phyloP scores from a whole-genome alignment of 805 yeast species.

The Saccharomyces mikatae region DNA sequence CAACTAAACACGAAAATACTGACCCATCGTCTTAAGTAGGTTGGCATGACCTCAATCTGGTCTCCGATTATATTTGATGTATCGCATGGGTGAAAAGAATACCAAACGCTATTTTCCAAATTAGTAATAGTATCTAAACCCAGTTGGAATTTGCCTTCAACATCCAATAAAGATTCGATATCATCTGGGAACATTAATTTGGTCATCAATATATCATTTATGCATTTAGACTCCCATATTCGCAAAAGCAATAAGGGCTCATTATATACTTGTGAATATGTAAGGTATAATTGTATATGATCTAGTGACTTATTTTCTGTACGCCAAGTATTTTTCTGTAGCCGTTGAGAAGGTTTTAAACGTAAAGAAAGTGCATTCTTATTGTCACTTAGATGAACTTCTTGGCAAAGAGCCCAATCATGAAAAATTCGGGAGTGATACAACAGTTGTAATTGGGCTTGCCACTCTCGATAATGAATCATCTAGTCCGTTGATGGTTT shows the following conservation, averaged over 20 bases:
- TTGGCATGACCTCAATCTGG: neutral
- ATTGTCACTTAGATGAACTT: neutral
- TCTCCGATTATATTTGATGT: constrained; percentile 21
- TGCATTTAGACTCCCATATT: constrained; percentile 10
- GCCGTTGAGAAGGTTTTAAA: neutral
- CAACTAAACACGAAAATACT: constrained; percentile 15
- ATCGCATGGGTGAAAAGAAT: constrained; percentile 24
- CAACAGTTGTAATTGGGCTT: constrained; percentile 1
- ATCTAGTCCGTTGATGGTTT: neutral
- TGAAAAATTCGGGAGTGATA: neutral
- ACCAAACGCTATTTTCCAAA: constrained; percentile 14
- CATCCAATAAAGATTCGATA: constrained; percentile 3
- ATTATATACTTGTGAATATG: constrained; percentile 14
- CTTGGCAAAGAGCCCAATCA: constrained; percentile 1
- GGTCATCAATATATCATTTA: constrained; percentile 1
- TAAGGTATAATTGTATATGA: constrained; percentile 13
- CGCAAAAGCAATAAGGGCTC: constrained; percentile 19
- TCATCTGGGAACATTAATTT: constrained; percentile 9
- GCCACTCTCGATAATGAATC: constrained; percentile 1
- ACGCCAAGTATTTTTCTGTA: neutral
- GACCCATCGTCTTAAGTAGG: constrained; percentile 24
- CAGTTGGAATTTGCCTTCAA: constrained; percentile 5
- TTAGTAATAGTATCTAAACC: constrained; percentile 10
- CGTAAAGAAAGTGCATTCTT: neutral
- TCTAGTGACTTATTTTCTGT: neutral